Evolutionary conservation across 1,139 yeast species (phyloP), one percentile per base, ranked within the genome.

Genomic region (Kazachstania sp.): DNA sequence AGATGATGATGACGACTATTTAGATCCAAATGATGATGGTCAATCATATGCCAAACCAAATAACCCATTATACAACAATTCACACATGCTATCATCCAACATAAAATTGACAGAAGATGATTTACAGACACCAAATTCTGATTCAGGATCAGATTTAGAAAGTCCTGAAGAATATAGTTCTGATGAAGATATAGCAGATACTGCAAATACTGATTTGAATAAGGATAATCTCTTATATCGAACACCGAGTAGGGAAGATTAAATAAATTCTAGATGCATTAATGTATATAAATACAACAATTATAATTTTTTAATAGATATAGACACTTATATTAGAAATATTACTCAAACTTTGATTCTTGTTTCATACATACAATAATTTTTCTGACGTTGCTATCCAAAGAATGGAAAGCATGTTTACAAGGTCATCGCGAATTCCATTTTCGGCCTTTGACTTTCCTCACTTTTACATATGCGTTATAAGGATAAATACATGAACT

Each of bases 21-120:
- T 79, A 56, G 92, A 83, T 62, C 92, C 92, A 2, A 81, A 83
- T 59, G 92, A 84, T 62, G 94, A 84, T 58, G 92, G 92, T 0
- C 79, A 78, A 60, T 80, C 85, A 4, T 84, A 84, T 62, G 78
- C 78, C 45, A 81, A 79, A 59, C 72, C 76, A 26, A 67, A 69
- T 46, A 78, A 80, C 57, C 82, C 86, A 3, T 65, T 82, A 47
- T 83, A 83, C 54, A 60, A 59, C 30, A 61, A 60, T 39, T 18
- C 18, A 12, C 55, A 65, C 6, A n/a, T 40, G 20, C 39, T 43
- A 4, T 35, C 45, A 3, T 39, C 43, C 20, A 47, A 23, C 11
- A 32, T 16, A 13, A 54, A 49, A 61, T 6, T 50, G 54, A 8
- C 51, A 46, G 30, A 49, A 47, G 34, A 52, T 62, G 20, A 42